A percentile compares a stretch with the other conserved stretches of the same genome.
These are phyloP conservation scores for Raphidocelis subcapitata DNA, from an alignment of 139 green algal species.

Conservation along the genomic window DNA sequence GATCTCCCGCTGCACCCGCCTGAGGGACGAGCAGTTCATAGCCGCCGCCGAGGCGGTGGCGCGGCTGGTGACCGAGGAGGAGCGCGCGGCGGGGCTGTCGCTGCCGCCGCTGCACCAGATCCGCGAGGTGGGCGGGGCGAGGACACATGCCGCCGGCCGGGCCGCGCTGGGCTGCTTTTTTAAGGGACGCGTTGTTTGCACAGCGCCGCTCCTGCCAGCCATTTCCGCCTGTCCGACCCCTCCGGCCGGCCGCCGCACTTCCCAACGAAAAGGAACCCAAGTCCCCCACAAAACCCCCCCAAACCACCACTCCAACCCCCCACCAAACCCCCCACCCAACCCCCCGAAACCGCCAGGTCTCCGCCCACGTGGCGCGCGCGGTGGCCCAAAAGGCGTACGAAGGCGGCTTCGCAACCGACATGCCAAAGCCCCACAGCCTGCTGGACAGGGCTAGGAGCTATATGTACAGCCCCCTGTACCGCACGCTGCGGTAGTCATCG, in stretches of 20 bases:
- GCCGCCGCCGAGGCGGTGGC: slow-evolving; percentile 77
- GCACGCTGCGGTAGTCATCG: slow-evolving; percentile 62
- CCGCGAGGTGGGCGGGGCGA: slow-evolving; percentile 57
- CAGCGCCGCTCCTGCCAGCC: not conserved
- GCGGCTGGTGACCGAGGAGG: slow-evolving; percentile 58
- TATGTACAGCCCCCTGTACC: slow-evolving; percentile 80
- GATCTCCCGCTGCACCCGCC: slow-evolving; percentile 55
- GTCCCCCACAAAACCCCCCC: no score
- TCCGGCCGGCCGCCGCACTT: not conserved
- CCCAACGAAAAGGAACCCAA: no score
- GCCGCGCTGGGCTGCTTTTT: not conserved
- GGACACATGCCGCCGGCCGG: not conserved
- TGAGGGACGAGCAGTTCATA: slow-evolving; percentile 85
- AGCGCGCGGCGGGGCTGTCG: slow-evolving; percentile 50
- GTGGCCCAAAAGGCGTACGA: slow-evolving; percentile 80
- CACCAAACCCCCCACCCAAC: no score
- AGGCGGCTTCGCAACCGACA: slow-evolving; percentile 70
- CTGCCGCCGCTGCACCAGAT: slow-evolving; percentile 65
- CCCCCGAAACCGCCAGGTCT: slow-evolving; percentile 41
- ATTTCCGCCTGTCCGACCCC: not conserved
- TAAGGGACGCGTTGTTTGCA: not conserved
- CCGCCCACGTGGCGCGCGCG: slow-evolving; percentile 61
- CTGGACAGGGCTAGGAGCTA: slow-evolving; percentile 40
- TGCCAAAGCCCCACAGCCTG: slow-evolving; percentile 82
- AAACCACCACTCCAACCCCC: no score